Evolutionary conservation across 2,329 filamentous ascomycete species (phyloP).

Genomic region (Trichoderma citrinoviride): DNA sequence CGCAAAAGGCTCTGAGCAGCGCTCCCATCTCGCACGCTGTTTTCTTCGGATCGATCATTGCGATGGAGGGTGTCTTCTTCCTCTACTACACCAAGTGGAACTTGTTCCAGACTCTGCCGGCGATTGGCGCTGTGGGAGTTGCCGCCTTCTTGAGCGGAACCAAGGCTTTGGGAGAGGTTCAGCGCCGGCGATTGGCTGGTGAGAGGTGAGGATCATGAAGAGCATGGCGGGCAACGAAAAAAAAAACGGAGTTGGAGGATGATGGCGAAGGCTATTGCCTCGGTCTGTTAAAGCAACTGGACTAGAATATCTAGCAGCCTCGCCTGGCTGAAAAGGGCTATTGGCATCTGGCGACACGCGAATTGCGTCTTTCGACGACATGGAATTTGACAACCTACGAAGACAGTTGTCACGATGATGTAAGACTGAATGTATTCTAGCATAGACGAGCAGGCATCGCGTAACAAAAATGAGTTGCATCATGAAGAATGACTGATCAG

Average conservation of each 20-base stretch:
- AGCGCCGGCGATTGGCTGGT: constrained; percentile 78
- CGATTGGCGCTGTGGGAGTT: constrained; percentile 62
- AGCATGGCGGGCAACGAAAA: background rate
- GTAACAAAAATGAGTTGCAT: too few relatives aligned
- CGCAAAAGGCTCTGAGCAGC: constrained; percentile 68
- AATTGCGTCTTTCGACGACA: background rate
- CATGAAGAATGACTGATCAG: background rate
- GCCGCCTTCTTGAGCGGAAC: constrained; percentile 83
- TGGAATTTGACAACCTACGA: background rate
- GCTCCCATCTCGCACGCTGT: constrained; percentile 78
- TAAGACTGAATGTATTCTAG: constrained; percentile 6
- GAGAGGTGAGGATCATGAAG: constrained; percentile 46
- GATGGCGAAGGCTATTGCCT: background rate
- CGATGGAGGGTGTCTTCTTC: constrained; percentile 90
- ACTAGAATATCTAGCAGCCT: background rate
- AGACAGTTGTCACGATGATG: constrained; percentile 5
- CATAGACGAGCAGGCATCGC: background rate
- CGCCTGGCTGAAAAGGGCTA: background rate
- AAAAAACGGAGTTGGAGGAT: background rate
- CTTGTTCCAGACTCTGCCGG: constrained; percentile 83
- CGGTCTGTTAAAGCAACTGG: background rate
- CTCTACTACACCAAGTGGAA: constrained; percentile 92
- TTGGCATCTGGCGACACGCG: background rate
- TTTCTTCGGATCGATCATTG: constrained; percentile 84
- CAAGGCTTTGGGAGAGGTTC: constrained; percentile 88